phyloP scores from a whole-genome alignment of 805 yeast species.

The Lachancea quebecensis region DNA sequence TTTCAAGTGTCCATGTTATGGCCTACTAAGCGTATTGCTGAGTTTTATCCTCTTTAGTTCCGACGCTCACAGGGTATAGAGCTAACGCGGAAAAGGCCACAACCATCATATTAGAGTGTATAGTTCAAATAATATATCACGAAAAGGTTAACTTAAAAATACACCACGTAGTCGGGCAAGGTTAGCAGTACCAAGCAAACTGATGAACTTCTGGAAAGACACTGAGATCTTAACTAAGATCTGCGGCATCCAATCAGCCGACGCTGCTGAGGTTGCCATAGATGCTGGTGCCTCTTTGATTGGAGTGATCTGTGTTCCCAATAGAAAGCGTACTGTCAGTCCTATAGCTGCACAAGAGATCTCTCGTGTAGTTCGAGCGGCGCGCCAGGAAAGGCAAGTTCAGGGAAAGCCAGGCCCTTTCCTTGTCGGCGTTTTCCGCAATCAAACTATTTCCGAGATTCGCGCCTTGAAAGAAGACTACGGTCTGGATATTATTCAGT shows the following conservation, averaged over 20 bases:
- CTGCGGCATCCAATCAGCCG: constrained; percentile 68
- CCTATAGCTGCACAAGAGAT: constrained; percentile 41
- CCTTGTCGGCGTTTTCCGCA: constrained; percentile 85
- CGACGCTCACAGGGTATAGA: no score
- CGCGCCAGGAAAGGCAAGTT: constrained; percentile 19
- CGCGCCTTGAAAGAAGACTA: constrained; percentile 34
- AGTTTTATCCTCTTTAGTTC: no score
- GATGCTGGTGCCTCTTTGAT: constrained; percentile 65
- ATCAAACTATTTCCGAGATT: constrained; percentile 67
- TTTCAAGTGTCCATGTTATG: no score
- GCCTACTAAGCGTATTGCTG: no score
- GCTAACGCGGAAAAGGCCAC: no score
- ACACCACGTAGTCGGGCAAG: no score
- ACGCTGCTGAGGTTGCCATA: constrained; percentile 67
- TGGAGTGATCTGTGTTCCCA: constrained; percentile 86
- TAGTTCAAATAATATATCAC: no score
- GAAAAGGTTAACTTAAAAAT: no score
- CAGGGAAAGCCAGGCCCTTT: constrained; percentile 46
- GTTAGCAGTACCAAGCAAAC: neutral
- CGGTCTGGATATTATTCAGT: constrained; percentile 70
- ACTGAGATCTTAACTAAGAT: constrained; percentile 46
- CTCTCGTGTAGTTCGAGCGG: constrained; percentile 33
- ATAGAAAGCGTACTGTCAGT: constrained; percentile 62
- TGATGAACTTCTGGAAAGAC: neutral
- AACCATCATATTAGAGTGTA: no score